A percentile compares a stretch with the other conserved stretches of the same genome.
Conservation (phyloP, 495 filamentous ascomycete genomes). For the Penicillium taxi region DNA sequence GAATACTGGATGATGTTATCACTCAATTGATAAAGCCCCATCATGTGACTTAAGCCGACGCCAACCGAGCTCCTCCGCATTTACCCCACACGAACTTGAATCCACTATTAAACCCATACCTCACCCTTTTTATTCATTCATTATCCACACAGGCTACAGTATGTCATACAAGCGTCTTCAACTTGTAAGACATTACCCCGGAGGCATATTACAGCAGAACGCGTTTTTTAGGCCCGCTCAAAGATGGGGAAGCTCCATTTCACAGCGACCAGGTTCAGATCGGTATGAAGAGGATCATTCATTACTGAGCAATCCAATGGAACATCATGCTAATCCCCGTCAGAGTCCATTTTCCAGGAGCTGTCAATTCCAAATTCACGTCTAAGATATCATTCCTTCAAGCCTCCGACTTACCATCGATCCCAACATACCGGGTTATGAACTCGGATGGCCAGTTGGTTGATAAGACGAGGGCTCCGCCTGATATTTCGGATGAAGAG, state of each 20-base stretch:
- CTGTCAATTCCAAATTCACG: constrained; percentile 87
- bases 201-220: too few relatives aligned
- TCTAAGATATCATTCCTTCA: constrained; percentile 65
- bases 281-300: constrained; percentile 29
- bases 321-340: constrained; percentile 4
- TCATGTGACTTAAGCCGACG: too few relatives aligned
- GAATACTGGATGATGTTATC: too few relatives aligned
- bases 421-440: constrained; percentile 81
- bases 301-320: not conserved
- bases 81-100: too few relatives aligned
- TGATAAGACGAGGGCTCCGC: constrained; percentile 52
- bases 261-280: constrained; percentile 64
- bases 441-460: constrained; percentile 75
- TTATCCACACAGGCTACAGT: too few relatives aligned
- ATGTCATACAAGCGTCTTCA: too few relatives aligned
- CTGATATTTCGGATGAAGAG: constrained; percentile 61
- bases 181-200: too few relatives aligned
- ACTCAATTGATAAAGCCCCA: too few relatives aligned
- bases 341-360: constrained; percentile 89
- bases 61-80: too few relatives aligned
- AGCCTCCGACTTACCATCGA: constrained; percentile 55
- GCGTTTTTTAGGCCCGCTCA: constrained; percentile 8
- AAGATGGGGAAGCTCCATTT: constrained; percentile 51
- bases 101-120: too few relatives aligned
- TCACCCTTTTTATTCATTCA: too few relatives aligned